Base-by-base conservation (phyloP, 305 asterid species). In the Withania somnifera region DNA sequence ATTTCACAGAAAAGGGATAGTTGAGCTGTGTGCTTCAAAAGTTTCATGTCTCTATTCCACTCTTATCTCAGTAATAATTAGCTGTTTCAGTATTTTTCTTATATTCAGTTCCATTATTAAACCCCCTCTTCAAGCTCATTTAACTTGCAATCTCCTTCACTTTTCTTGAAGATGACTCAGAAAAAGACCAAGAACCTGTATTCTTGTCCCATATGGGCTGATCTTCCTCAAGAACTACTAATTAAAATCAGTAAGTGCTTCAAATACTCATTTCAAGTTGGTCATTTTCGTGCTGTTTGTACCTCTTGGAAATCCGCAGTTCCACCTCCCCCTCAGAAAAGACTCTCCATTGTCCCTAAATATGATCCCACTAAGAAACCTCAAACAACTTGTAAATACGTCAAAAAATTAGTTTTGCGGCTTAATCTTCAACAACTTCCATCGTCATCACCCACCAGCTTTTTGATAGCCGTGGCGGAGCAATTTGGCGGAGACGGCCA, bases 241-340 rank as follows among this genome's bases (percentile, higher is more conserved):
- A 8, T 45, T 24, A 71, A 71, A 11, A 71, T 71, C 36, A 22
- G 58, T 15, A 22, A 71, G 32, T 24, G 57, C 79, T 58, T 71
- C 58, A 24, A 71, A 45, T 45, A 45, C 14, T 71, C 40, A 45
- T 71, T 20, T 71, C 40, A 22, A 71, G 79, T 71, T 45, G 79
- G 79, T 7, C 38, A 71, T 24, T 71, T 71, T 42, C 79, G 79
- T 71, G 79, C 58, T 45, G 79, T 71, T 45, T 71, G 79, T 71
- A 71, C 24, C 24, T 45, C 79, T 71, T 71, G 58, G 79, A 71
- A 58, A 45, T 45, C 79, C 40, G 38, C 79, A 45, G 79, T 24
- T 45, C 79, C 58, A 24, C n/a, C 4, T 7, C 79, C 79, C 4
- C 14, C 22, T 71, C 11, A 22, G 22, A 42, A 13, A 3, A 69